These are phyloP conservation scores for Penicillium sp. DNA, from an alignment of 2,329 filamentous ascomycete genomes.

Conservation along the genomic window DNA sequence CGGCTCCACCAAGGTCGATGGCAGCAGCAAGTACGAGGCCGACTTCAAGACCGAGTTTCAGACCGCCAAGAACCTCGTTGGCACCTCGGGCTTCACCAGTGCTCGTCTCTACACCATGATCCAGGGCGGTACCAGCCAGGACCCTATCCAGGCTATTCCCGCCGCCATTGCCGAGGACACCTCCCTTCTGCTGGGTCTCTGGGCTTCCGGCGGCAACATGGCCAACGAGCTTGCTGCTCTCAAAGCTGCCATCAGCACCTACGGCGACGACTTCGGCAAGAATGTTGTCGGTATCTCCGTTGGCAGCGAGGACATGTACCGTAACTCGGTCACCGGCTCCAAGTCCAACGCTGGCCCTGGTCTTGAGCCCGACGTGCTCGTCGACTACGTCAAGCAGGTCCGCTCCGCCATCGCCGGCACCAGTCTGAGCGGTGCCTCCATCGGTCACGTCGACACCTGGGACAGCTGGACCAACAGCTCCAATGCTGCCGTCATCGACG, in stretches of 20 bases:
- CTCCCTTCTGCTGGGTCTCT: constrained; percentile 73
- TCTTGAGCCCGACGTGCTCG: constrained; percentile 57
- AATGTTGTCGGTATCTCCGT: constrained; percentile 75
- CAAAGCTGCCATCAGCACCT: constrained; percentile 62
- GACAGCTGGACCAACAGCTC: constrained; percentile 68
- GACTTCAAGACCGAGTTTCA: constrained; percentile 46
- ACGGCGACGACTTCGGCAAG: constrained; percentile 57
- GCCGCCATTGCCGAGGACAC: constrained; percentile 79
- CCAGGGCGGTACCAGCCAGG: constrained; percentile 55
- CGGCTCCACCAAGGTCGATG: constrained; percentile 39
- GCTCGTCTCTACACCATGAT: constrained; percentile 61
- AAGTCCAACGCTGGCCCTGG: constrained; percentile 60
- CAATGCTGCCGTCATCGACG: constrained; percentile 66
- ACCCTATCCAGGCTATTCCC: constrained; percentile 67
- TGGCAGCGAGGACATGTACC: constrained; percentile 82
- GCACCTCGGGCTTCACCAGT: constrained; percentile 43
- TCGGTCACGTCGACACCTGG: constrained; percentile 91
- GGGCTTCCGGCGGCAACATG: constrained; percentile 70
- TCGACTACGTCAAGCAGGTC: constrained; percentile 66
- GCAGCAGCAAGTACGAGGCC: constrained; percentile 39
- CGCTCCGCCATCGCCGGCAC: constrained; percentile 61
- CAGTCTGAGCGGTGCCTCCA: constrained; percentile 47
- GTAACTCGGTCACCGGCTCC: constrained; percentile 66
- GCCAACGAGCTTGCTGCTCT: constrained; percentile 71
- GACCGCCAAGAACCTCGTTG: constrained; percentile 42